Evolutionary conservation across 140 eudicot genomes (phyloP).

Genomic region (Stevia rebaudiana): DNA sequence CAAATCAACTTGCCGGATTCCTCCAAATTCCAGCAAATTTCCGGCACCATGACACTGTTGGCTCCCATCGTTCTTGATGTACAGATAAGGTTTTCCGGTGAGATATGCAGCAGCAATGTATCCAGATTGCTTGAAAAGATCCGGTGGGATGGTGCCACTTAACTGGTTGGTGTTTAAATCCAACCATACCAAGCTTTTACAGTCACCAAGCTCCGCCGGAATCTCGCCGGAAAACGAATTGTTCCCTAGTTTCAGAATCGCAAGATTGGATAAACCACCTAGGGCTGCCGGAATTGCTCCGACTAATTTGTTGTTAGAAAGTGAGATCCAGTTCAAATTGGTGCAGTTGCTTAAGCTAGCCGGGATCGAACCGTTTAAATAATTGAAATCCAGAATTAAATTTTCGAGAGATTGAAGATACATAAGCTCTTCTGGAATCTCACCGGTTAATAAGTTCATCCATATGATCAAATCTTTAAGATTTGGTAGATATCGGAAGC

Average conservation of each 20-base stretch:
- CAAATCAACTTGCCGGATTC: constrained; percentile 59
- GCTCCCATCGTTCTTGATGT: constrained; percentile 79
- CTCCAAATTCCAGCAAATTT: constrained; percentile 77
- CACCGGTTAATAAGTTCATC: constrained; percentile 74
- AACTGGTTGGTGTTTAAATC: constrained; percentile 68
- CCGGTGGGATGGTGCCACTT: constrained; percentile 69
- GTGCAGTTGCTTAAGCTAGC: constrained; percentile 64
- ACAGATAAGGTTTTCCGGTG: constrained; percentile 60
- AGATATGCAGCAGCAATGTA: constrained; percentile 45
- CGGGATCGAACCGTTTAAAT: constrained; percentile 62
- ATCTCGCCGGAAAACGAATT: constrained; percentile 69
- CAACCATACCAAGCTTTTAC: constrained; percentile 85
- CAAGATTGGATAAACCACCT: constrained; percentile 57
- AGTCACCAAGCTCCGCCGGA: constrained; percentile 83
- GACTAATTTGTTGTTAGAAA: constrained; percentile 53
- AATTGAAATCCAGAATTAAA: constrained; percentile 80
- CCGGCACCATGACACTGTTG: constrained; percentile 85
- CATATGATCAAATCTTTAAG: constrained; percentile 70
- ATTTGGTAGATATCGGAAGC: constrained; percentile 60
- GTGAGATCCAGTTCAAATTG: constrained; percentile 71
- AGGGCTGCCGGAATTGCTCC: constrained; percentile 75
- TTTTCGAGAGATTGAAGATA: constrained; percentile 46
- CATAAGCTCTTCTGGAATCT: constrained; percentile 78
- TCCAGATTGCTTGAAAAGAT: constrained; percentile 73
- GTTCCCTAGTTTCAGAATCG: constrained; percentile 81